These are phyloP conservation scores for Cryptococcus sp. DNA, from an alignment of 1,284 basidiomycete genomes.

Conservation along the genomic window DNA sequence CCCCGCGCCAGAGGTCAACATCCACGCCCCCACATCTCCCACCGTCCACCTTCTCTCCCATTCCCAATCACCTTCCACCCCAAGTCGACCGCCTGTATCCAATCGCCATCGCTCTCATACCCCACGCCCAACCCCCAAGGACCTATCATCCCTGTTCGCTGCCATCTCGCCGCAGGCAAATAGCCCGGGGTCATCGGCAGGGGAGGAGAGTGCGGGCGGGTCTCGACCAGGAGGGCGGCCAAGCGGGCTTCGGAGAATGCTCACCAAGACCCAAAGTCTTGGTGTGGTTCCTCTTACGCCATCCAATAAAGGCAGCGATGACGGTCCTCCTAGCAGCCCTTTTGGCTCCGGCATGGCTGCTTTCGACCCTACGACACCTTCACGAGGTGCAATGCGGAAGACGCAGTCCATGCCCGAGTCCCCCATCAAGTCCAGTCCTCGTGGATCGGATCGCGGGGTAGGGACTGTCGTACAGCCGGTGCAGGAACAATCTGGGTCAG, in stretches of 20 bases:
- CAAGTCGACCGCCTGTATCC: slow-evolving; percentile 1
- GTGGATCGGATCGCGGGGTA: not conserved
- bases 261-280: slow-evolving; percentile 42
- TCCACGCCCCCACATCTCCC: slow-evolving; percentile 13
- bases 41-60: not conserved
- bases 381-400: slow-evolving; percentile 1
- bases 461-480: not conserved
- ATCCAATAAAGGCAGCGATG: not conserved
- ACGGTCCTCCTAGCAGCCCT: slow-evolving; percentile 1
- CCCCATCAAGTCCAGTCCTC: slow-evolving; percentile 9
- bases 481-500: slow-evolving; percentile 12
- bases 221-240: slow-evolving; percentile 2
- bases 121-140: slow-evolving; percentile 23
- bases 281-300: slow-evolving; percentile 8
- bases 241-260: slow-evolving; percentile 30
- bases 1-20: slow-evolving; percentile 4
- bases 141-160: slow-evolving; percentile 29
- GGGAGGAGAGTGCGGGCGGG: not conserved
- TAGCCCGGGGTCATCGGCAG: slow-evolving; percentile 6
- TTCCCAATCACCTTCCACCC: slow-evolving; percentile 9
- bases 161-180: slow-evolving; percentile 21
- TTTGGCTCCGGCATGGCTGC: slow-evolving; percentile 5
- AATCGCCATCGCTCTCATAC: slow-evolving; percentile 5
- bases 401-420: slow-evolving; percentile 19
- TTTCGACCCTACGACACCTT: slow-evolving; percentile 14